Conservation (phyloP, 148 eudicot genomes). For the Fallopia convolvulus region DNA sequence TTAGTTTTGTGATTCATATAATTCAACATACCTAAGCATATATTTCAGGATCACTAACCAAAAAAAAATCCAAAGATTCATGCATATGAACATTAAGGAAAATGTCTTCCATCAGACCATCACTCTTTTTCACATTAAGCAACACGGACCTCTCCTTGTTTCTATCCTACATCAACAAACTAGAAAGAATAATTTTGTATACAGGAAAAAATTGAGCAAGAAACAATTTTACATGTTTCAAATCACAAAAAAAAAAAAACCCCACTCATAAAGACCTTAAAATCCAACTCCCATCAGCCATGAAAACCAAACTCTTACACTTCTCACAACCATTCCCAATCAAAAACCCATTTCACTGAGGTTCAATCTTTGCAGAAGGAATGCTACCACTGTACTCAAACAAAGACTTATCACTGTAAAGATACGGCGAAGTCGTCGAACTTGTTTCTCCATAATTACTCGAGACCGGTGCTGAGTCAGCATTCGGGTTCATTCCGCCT, state of each 20-base stretch:
- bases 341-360: conserved; percentile 15
- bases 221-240: background rate
- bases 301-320: background rate
- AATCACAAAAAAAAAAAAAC: background rate
- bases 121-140: background rate
- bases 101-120: background rate
- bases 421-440: conserved; percentile 23
- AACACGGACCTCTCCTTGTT: background rate
- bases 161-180: background rate
- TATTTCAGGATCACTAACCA: too few relatives aligned
- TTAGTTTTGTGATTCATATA: too few relatives aligned
- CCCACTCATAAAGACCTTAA: background rate
- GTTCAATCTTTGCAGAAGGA: conserved; percentile 20
- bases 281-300: background rate
- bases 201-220: background rate
- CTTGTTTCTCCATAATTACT: conserved; percentile 30
- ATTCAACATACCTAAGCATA: too few relatives aligned
- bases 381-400: conserved; percentile 28
- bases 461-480: conserved; percentile 51
- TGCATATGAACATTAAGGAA: background rate
- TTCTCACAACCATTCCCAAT: background rate
- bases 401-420: conserved; percentile 41
- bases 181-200: background rate
- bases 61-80: background rate
- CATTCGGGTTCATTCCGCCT: conserved; percentile 55